phyloP scores from a whole-genome alignment of 2,329 filamentous ascomycete species.

The Aspergillus unguis region DNA sequence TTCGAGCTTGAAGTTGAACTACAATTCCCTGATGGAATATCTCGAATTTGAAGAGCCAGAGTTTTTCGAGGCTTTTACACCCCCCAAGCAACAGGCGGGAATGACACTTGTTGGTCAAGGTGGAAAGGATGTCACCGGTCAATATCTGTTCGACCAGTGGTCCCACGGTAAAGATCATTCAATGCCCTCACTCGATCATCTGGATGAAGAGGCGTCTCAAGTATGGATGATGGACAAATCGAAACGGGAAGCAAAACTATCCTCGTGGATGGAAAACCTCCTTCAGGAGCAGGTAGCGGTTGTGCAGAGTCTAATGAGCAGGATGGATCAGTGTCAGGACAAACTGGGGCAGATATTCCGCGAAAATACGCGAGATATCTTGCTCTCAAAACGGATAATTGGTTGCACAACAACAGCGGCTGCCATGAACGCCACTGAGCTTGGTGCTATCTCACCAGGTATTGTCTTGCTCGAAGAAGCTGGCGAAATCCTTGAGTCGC shows the following conservation, averaged over 20 bases:
- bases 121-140: constrained; percentile 43
- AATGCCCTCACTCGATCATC: constrained; percentile 13
- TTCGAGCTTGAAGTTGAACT: constrained; percentile 5
- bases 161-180: constrained; percentile 21
- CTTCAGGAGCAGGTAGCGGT: constrained; percentile 49
- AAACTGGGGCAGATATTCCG: constrained; percentile 10
- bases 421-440: constrained; percentile 57
- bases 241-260: constrained; percentile 36
- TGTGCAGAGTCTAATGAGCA: constrained; percentile 13
- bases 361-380: constrained; percentile 26
- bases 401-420: constrained; percentile 70
- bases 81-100: constrained; percentile 47
- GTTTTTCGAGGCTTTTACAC: constrained; percentile 57
- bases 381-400: constrained; percentile 60
- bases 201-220: not conserved
- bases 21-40: constrained; percentile 39
- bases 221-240: constrained; percentile 54
- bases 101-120: constrained; percentile 47
- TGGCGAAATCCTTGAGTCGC: constrained; percentile 68
- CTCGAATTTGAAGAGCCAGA: constrained; percentile 47
- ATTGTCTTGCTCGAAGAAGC: constrained; percentile 69
- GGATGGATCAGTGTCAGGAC: constrained; percentile 15
- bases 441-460: constrained; percentile 55
- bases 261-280: constrained; percentile 47
- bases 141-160: constrained; percentile 59